Evolutionary conservation across 345 rosid genomes (phyloP), one percentile per base, ranked within the genome.

Genomic region (Firmiana major): DNA sequence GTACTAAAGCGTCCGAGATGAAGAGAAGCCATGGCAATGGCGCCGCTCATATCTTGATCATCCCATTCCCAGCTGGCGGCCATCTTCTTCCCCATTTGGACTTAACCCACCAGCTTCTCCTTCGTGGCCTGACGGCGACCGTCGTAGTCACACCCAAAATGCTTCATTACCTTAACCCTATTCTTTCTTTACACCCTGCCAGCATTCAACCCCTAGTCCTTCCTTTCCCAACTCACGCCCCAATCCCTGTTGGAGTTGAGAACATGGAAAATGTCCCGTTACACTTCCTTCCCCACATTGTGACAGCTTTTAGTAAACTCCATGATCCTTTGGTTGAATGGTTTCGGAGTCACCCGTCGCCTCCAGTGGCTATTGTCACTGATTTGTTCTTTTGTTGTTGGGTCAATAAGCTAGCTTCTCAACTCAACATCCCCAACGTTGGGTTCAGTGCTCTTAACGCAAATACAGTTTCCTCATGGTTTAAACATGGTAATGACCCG

Each of bases 381-480:
- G 92, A 90, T 48, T 77, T 89, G 77, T 89, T 90, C 83, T 79
- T 86, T 38, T 88, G 94, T 0, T 54, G 24, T 9, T 90, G 92
- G 92, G 88, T 91, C 9, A 76, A 84, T 9, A 62, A 51, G 6
- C 80, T 90, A 2, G 86, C 86, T 12, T 49, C 7, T 16, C 13
- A 51, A 24, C 74, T 87, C 53, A 81, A 87, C 12, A 63, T 89
- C 49, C 84, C 67, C 2, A 82, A 83, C 4, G 7, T 87, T 73
- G 76, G 76, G 0, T 90, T 89, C 77, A 89, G 92, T 0, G 91
- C 92, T 0, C 85, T 91, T 1, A 90, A 87, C 12, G 92, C 92
- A 13, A 34, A 63, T 76, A 38, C 73, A 58, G 21, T 60, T 68
- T 15, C 69, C 77, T 0, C 85, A 38, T 71, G 15, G 92, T 54